phyloP scores from a whole-genome alignment of 768 basidiomycete species.

The Kondoa malvinella region DNA sequence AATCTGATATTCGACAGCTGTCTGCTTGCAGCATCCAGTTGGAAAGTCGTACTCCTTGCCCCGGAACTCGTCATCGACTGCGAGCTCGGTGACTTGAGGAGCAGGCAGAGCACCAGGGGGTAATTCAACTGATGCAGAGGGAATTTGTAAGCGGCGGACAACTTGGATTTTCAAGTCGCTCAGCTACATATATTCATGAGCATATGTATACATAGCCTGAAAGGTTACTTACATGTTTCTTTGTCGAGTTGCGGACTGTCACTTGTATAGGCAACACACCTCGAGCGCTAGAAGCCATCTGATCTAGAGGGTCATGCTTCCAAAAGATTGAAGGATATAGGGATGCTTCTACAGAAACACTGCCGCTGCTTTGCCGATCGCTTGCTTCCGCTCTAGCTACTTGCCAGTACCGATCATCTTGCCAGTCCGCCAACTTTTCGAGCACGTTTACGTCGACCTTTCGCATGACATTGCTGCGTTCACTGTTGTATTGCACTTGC shows the following conservation, averaged over 20 bases:
- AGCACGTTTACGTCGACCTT: conserved; percentile 19
- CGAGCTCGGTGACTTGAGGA: conserved; percentile 15
- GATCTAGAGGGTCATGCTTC: conserved; percentile 12
- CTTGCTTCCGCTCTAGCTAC: conserved; percentile 9
- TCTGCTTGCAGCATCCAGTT: conserved; percentile 10
- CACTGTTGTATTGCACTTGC: conserved; percentile 13
- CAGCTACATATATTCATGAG: conserved; percentile 5
- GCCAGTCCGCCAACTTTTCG: conserved; percentile 27
- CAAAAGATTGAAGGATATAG: conserved; percentile 3
- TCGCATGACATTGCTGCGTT: conserved; percentile 17
- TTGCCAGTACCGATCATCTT: conserved; percentile 10
- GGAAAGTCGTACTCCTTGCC: conserved; percentile 23
- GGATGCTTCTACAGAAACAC: conserved; percentile 12
- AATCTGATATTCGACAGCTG: conserved; percentile 14
- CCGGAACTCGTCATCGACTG: conserved; percentile 13
- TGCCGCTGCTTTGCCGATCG: conserved; percentile 13
- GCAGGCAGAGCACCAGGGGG: conserved; percentile 4
- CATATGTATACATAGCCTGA: too few species aligned
- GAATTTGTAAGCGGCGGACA: conserved; percentile 14
- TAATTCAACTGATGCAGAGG: conserved; percentile 5
- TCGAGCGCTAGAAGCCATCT: not conserved
- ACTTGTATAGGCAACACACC: conserved; percentile 10
- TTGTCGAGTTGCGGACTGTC: conserved; percentile 19
- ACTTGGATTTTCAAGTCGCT: conserved; percentile 21
- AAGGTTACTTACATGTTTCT: conserved; percentile 16